A percentile compares a stretch with the other conserved stretches of the same genome.
These are phyloP conservation scores for Cryptococcus sp. DNA, from an alignment of 1,284 basidiomycete genomes.

Conservation along the genomic window DNA sequence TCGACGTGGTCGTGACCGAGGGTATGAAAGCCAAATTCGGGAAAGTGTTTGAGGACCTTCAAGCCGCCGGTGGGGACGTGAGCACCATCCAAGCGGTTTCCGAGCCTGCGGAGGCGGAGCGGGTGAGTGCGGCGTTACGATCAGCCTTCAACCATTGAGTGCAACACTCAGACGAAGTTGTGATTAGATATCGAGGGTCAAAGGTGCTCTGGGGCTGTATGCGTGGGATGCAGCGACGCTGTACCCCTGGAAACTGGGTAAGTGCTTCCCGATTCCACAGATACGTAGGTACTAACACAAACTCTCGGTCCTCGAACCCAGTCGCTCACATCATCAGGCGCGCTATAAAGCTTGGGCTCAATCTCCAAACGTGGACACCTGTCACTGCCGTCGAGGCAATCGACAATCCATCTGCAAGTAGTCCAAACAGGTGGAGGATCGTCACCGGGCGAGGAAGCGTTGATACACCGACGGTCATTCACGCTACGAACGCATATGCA, in stretches of 20 bases:
- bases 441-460: slow-evolving; percentile 24
- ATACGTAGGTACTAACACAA: neutral
- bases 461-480: slow-evolving; percentile 18
- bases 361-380: slow-evolving; percentile 30
- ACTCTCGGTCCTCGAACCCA: slow-evolving; percentile 5
- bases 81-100: slow-evolving; percentile 3
- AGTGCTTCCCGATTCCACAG: neutral
- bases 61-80: slow-evolving; percentile 15
- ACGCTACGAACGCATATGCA: slow-evolving; percentile 29
- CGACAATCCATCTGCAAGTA: neutral
- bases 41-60: slow-evolving; percentile 3
- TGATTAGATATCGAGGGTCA: slow-evolving; percentile 18
- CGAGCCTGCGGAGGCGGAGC: slow-evolving; percentile 9
- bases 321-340: slow-evolving; percentile 19
- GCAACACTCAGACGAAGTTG: too few relatives aligned
- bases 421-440: slow-evolving; percentile 19
- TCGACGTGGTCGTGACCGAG: slow-evolving; percentile 22
- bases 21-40: slow-evolving; percentile 2
- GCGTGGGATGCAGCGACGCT: slow-evolving; percentile 28
- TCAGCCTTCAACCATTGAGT: too few relatives aligned
- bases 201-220: slow-evolving; percentile 22
- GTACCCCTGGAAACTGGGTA: slow-evolving; percentile 29
- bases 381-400: slow-evolving; percentile 12
- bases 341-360: slow-evolving; percentile 19
- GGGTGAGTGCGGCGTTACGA: slow-evolving; percentile 2